phyloP scores from a whole-genome alignment of 1,284 basidiomycete species.

The Pseudozyma thailandica region DNA sequence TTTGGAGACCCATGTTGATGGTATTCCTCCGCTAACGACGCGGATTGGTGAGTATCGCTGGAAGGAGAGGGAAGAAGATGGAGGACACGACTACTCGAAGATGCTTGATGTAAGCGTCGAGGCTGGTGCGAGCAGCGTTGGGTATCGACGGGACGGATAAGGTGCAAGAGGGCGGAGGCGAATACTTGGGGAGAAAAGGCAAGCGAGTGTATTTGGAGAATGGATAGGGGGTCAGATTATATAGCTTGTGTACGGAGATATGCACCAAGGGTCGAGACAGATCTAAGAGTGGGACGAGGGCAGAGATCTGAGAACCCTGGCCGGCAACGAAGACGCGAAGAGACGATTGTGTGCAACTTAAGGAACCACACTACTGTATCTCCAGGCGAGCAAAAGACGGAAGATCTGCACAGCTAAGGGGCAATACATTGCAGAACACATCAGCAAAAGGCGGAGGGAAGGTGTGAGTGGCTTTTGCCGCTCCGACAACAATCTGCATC shows the following conservation, averaged over 20 bases:
- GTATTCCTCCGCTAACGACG: neutral
- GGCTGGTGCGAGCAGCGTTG: neutral
- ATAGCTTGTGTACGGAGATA: constrained; percentile 3
- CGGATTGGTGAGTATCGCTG: neutral
- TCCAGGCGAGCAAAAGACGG: too few species aligned
- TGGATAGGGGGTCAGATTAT: neutral
- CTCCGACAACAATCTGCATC: constrained; percentile 5
- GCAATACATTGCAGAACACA: neutral
- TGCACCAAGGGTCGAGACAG: neutral
- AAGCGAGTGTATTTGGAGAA: neutral
- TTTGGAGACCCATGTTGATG: constrained; percentile 1
- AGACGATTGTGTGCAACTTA: too few species aligned
- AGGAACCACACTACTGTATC: too few species aligned
- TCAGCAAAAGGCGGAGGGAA: too few species aligned
- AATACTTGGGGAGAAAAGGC: neutral
- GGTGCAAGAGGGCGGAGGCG: neutral
- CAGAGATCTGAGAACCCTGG: too few species aligned
- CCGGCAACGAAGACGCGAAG: too few species aligned
- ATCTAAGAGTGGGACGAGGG: too few species aligned
- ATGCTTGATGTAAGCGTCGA: constrained; percentile 1
- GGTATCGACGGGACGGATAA: too few species aligned
- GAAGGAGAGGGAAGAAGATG: neutral
- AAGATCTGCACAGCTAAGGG: too few species aligned
- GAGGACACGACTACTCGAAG: neutral
- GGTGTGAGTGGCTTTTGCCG: neutral